Base-by-base conservation (phyloP, 2,329 filamentous ascomycete genomes). In the Paramyrothecium roridum region DNA sequence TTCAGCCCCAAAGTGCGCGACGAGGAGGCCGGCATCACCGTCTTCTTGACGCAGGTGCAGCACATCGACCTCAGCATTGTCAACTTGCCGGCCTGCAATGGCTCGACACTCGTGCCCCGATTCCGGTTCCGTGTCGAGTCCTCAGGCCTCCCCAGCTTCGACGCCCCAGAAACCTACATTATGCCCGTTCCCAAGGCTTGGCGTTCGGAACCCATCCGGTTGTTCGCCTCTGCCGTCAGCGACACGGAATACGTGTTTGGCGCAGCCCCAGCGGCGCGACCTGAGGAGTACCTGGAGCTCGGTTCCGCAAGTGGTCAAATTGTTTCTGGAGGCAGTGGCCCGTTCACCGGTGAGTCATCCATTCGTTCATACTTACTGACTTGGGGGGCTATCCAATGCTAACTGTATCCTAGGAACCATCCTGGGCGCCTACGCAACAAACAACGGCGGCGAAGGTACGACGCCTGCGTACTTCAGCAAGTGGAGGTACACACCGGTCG, bases 21-120 rank as follows among this genome's bases (percentile, higher is more conserved):
- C 1, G 75, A 81, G 56, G 81, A 85, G 63, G 77, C 80, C 1
- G 82, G 82, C 1, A 68, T 84, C 4, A 77, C 76, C 0, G 70
- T 76, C 0, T 84, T 84, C 62, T 67, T 84, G 34, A 82, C 77
- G 0, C 76, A 83, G 63, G 75, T 78, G 58, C 77, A 83, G 56
- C 80, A 84, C 52, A 67, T 80, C 8, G 77, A 82, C 46, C 61
- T 84, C 10, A 73, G 75, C 0, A 58, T 78, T 10, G 70, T 73
- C 17, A 61, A 72, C 59, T 63, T 75, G 2, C 70, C 69, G 1
- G 62, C 63, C 23, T 54, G 19, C 33, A 50, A 45, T 2, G 63
- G 61, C 12, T 62, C 62, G 17, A 65, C 63, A 50, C 68, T 72
- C 55, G 65, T 69, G 3, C 71, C 71, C 2, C 73, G 80, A 48